A percentile compares a stretch with the other conserved stretches of the same genome.
phyloP scores from a whole-genome alignment of 2,329 filamentous ascomycete genomes.

The Scytalidium sp. region DNA sequence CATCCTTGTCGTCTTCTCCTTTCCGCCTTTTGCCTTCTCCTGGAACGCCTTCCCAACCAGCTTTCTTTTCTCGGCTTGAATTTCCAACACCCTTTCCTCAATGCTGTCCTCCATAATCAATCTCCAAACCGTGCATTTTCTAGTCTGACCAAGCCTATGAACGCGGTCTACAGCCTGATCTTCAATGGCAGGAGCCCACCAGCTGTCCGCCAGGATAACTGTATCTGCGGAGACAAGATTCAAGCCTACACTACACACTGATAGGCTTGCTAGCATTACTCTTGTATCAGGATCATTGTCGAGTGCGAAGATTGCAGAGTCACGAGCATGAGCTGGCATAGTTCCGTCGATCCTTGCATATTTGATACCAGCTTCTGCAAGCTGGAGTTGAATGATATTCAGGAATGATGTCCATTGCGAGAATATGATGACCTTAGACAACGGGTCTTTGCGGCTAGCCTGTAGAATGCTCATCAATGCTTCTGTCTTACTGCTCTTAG shows the following conservation, averaged over 20 bases:
- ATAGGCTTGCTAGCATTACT: conserved; percentile 77
- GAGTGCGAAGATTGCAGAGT: conserved; percentile 65
- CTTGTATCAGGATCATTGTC: conserved; percentile 65
- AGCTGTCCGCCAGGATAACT: conserved; percentile 78
- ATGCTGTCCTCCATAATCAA: conserved; percentile 78
- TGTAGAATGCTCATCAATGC: conserved; percentile 72
- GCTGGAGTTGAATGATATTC: conserved; percentile 66
- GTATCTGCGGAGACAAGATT: conserved; percentile 86
- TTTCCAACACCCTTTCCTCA: conserved; percentile 75
- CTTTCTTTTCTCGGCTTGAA: conserved; percentile 76
- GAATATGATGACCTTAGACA: conserved; percentile 71
- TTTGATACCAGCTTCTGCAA: conserved; percentile 56
- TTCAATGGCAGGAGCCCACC: conserved; percentile 93
- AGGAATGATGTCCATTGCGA: conserved; percentile 77
- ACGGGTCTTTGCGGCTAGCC: conserved; percentile 61
- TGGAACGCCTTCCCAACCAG: conserved; percentile 77
- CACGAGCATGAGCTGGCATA: conserved; percentile 70
- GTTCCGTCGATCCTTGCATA: conserved; percentile 77
- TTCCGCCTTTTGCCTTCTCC: conserved; percentile 62
- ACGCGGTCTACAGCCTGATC: conserved; percentile 89
- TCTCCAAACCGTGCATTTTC: conserved; percentile 75
- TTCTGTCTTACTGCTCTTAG: conserved; percentile 79
- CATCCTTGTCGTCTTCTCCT: conserved; percentile 52
- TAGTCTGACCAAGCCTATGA: conserved; percentile 78
- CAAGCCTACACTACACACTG: conserved; percentile 80